Evolutionary conservation across 129 eudicot species (phyloP), one percentile per base, ranked within the genome.

Genomic region (Oenanthe sinensis): DNA sequence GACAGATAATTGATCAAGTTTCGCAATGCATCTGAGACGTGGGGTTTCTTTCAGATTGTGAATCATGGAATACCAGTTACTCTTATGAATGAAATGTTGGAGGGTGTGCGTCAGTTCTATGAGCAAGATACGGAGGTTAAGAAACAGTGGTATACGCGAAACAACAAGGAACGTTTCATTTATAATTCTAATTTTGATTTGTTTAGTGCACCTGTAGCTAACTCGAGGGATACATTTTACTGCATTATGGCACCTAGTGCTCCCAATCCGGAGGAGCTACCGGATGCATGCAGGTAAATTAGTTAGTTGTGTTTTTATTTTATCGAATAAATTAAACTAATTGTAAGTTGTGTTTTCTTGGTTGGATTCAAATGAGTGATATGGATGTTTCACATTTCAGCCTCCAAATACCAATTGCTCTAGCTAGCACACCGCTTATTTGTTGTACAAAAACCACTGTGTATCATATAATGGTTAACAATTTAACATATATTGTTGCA

Each of bases 31-130:
- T 81, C 83, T 28, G 81, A 82, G 75, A 80, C 71, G 0, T 85
- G 91, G 91, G 96, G 96, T 0, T 85, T 88, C 74, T 91, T 91
- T 60, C 92, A 91, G 77, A 49, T 87, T 44, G 84, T 88, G 8
- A 91, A 91, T 73, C 96, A 88, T 78, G 91, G 89, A 3, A 84
- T 91, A 37, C 83, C 88, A 0, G 28, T 6, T 8, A 33, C 55
- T 14, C 72, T 85, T 3, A 70, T 86, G 90, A 80, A 82, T 52
- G 83, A 82, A 54, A 76, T 84, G 79, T 20, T 77, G 37, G 78
- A 73, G 22, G 92, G 82, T 3, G 86, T 84, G 19, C 26, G 46
- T 28, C 20, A 60, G 33, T 90, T 90, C 65, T 77, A 81, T 76
- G 96, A 88, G 80, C 87, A 84, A 73, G 89, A 89, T 19, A 71